These are phyloP conservation scores for Fusarium sp. DNA, from an alignment of 2,329 filamentous ascomycete genomes.

Conservation along the genomic window DNA sequence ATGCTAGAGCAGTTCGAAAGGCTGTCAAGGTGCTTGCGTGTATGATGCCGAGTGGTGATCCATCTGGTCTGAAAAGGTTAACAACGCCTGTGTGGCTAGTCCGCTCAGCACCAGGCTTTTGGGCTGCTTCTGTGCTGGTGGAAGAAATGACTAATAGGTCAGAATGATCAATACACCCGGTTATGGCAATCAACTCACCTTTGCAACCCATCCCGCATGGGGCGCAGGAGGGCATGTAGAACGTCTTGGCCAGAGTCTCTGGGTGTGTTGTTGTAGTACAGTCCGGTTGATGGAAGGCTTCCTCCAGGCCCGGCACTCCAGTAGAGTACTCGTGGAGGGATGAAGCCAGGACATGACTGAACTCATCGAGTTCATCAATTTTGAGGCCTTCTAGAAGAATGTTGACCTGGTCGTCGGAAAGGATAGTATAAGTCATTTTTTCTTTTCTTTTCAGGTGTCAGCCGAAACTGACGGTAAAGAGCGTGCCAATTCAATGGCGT, in stretches of 20 bases:
- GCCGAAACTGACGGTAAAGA: not conserved
- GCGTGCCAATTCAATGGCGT: not conserved
- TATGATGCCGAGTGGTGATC: conserved; percentile 71
- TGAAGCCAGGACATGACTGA: conserved; percentile 58
- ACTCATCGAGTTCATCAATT: conserved; percentile 60
- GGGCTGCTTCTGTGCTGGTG: conserved; percentile 52
- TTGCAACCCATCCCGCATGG: conserved; percentile 73
- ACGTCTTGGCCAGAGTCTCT: conserved; percentile 64
- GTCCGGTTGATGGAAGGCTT: conserved; percentile 64
- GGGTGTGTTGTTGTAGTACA: conserved; percentile 59
- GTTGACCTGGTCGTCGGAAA: conserved; percentile 66
- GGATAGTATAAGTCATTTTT: conserved; percentile 65
- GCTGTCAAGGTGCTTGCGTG: conserved; percentile 80
- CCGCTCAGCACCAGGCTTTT: conserved; percentile 44
- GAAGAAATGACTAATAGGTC: conserved; percentile 68
- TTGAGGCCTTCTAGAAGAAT: conserved; percentile 63
- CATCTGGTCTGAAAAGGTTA: conserved; percentile 71
- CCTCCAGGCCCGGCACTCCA: conserved; percentile 55
- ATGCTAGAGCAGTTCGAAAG: conserved; percentile 80
- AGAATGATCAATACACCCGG: not conserved
- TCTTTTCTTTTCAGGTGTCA: conserved; percentile 11
- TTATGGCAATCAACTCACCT: conserved; percentile 50
- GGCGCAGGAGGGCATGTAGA: conserved; percentile 79
- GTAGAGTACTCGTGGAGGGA: conserved; percentile 71
- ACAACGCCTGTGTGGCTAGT: conserved; percentile 71